Conservation (phyloP, 441 rosid genomes). For the Macaranga tanarius region DNA sequence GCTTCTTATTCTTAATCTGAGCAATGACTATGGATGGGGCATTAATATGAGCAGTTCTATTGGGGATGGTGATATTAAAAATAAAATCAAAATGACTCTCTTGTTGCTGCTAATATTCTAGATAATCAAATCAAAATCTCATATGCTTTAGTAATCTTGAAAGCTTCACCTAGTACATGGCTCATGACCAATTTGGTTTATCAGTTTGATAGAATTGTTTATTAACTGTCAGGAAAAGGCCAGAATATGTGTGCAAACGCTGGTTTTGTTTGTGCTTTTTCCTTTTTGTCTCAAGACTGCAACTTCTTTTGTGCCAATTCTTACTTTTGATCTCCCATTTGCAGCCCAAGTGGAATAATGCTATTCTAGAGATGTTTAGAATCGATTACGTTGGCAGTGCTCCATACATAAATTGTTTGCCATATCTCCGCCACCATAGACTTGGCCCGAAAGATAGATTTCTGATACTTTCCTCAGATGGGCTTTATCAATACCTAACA, state of each 20-base stretch:
- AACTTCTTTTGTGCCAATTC: slow-evolving; percentile 2
- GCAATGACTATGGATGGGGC: neutral
- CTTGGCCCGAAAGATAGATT: slow-evolving; percentile 73
- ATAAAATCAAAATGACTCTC: neutral
- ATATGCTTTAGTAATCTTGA: neutral
- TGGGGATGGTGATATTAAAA: neutral
- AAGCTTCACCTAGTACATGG: too few relatives aligned
- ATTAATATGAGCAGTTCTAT: neutral
- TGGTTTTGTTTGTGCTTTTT: too few relatives aligned
- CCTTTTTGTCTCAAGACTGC: neutral
- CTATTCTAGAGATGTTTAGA: slow-evolving; percentile 84
- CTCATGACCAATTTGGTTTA: neutral
- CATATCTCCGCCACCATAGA: slow-evolving; percentile 81
- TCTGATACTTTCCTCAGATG: slow-evolving; percentile 80
- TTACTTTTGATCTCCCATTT: slow-evolving; percentile 14
- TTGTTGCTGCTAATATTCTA: neutral
- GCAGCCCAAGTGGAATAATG: slow-evolving; percentile 94
- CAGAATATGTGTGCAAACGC: neutral
- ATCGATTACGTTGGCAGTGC: slow-evolving; percentile 79
- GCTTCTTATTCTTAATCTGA: neutral
- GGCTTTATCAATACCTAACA: slow-evolving; percentile 86
- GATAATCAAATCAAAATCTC: neutral
- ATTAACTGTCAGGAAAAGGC: neutral
- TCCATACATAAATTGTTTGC: slow-evolving; percentile 73
- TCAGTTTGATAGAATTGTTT: neutral